Evolutionary conservation across 1,284 basidiomycete species (phyloP).

Genomic region (Kwoniella shivajii): DNA sequence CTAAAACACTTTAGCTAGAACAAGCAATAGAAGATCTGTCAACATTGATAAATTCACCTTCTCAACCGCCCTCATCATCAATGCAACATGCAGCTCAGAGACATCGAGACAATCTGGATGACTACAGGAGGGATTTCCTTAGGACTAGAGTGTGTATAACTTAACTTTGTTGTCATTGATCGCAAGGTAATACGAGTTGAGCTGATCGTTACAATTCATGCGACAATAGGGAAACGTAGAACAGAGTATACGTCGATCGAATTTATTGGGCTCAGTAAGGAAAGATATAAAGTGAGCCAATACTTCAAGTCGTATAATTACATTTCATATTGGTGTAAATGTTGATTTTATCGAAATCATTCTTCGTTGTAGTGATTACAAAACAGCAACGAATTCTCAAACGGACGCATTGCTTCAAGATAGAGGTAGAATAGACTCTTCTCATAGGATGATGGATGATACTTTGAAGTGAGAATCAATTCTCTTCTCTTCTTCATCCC

Average conservation of each 20-base stretch:
- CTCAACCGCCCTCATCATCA: slow-evolving; percentile 75
- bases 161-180: neutral
- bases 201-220: neutral
- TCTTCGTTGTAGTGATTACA: slow-evolving; percentile 67
- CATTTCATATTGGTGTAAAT: neutral
- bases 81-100: slow-evolving; percentile 87
- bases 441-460: slow-evolving; percentile 92
- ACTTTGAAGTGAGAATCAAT: slow-evolving; percentile 71
- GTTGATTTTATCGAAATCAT: no score
- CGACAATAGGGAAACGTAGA: slow-evolving; percentile 71
- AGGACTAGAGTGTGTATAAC: slow-evolving; percentile 71
- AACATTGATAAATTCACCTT: slow-evolving; percentile 67
- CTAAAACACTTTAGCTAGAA: slow-evolving; percentile 62
- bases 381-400: slow-evolving; percentile 67
- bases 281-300: slow-evolving; percentile 86
- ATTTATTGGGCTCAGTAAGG: slow-evolving; percentile 84
- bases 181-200: neutral
- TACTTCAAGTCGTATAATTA: neutral
- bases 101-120: slow-evolving; percentile 85
- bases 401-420: slow-evolving; percentile 86
- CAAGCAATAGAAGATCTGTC: slow-evolving; percentile 78
- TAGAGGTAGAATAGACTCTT: slow-evolving; percentile 84
- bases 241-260: slow-evolving; percentile 79
- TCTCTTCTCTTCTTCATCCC: neutral
- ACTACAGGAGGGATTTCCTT: slow-evolving; percentile 78